These are phyloP conservation scores for Penicillium hesseltinei DNA, from an alignment of 2,329 filamentous ascomycete species.

Conservation along the genomic window DNA sequence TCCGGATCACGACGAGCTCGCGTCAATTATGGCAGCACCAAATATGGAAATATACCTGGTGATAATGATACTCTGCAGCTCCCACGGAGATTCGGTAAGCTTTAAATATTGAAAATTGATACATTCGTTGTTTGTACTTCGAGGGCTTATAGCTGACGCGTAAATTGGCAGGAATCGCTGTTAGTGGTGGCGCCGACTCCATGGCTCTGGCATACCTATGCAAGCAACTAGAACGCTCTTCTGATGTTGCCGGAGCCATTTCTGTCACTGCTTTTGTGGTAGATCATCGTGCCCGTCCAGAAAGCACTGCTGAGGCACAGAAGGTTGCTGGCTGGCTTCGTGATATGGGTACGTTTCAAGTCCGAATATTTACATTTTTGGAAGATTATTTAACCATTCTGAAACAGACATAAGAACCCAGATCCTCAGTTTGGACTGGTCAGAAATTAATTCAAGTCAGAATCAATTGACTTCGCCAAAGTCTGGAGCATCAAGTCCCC, in stretches of 20 bases:
- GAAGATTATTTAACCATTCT: neutral
- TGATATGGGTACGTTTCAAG: conserved; percentile 40
- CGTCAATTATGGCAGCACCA: conserved; percentile 4
- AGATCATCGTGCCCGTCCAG: conserved; percentile 58
- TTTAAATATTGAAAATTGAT: neutral
- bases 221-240: conserved; percentile 43
- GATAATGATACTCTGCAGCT: conserved; percentile 14
- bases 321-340: conserved; percentile 49
- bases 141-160: conserved; percentile 1
- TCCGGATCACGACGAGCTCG: conserved; percentile 10
- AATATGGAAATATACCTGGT: conserved; percentile 5
- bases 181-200: conserved; percentile 95
- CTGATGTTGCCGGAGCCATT: conserved; percentile 18
- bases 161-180: conserved; percentile 63
- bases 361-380: neutral
- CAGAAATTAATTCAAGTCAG: conserved; percentile 8
- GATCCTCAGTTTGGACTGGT: conserved; percentile 55
- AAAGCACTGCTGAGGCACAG: conserved; percentile 55
- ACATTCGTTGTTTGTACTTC: neutral
- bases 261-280: conserved; percentile 58
- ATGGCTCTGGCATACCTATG: conserved; percentile 87
- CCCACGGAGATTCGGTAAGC: conserved; percentile 31
- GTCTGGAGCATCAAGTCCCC: conserved; percentile 30
- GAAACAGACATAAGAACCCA: conserved; percentile 34
- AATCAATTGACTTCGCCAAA: neutral